Evolutionary conservation across 306 rosid genomes (phyloP).

Genomic region (Vigna nakashimae): DNA sequence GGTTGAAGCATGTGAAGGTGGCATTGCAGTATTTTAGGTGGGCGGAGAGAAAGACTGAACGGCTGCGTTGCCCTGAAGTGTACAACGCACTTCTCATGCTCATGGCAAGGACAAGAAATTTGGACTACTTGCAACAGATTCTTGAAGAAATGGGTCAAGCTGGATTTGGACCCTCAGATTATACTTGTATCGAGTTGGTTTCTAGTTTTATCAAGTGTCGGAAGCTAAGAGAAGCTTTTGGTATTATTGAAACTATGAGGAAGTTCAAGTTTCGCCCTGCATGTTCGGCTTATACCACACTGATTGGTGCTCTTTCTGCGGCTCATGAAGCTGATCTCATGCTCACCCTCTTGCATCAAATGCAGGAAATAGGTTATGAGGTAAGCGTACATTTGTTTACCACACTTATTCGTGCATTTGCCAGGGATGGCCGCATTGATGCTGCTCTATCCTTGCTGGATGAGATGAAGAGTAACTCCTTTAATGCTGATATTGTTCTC

Average conservation of each 20-base stretch:
- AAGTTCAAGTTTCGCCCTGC: constrained; percentile 93
- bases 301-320: constrained; percentile 82
- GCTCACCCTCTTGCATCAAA: constrained; percentile 79
- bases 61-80: constrained; percentile 65
- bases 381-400: constrained; percentile 82
- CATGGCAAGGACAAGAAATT: constrained; percentile 78
- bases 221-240: constrained; percentile 70
- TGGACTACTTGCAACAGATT: constrained; percentile 67
- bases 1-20: constrained; percentile 66
- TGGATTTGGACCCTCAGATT: constrained; percentile 76
- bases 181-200: constrained; percentile 66
- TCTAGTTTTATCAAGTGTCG: constrained; percentile 58
- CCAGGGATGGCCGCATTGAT: constrained; percentile 77
- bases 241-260: constrained; percentile 81
- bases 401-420: constrained; percentile 82
- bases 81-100: constrained; percentile 83
- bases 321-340: constrained; percentile 62
- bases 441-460: constrained; percentile 93
- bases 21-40: constrained; percentile 80
- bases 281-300: constrained; percentile 84
- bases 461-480: constrained; percentile 85
- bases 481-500: constrained; percentile 77
- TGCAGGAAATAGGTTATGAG: constrained; percentile 97
- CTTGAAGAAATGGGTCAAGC: constrained; percentile 92
- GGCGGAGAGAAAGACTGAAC: constrained; percentile 75